Evolutionary conservation across 805 yeast genomes (phyloP).

Genomic region (Wickerhamomyces tratensis): DNA sequence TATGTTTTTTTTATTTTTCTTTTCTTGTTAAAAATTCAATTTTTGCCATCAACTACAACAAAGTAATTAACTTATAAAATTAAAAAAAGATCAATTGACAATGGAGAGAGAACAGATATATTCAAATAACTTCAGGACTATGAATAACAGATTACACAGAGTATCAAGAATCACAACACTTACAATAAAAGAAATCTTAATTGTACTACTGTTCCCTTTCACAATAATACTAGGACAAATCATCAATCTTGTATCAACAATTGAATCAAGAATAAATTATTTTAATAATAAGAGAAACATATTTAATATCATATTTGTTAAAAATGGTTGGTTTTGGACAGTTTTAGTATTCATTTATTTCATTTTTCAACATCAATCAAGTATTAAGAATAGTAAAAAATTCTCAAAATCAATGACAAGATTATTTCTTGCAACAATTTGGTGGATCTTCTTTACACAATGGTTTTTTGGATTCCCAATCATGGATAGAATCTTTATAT

Average conservation of each 20-base stretch:
- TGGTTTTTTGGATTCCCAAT: constrained; percentile 80
- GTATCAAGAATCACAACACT: not conserved
- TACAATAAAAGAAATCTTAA: not conserved
- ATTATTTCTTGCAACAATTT: constrained; percentile 31
- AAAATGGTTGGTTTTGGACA: constrained; percentile 93
- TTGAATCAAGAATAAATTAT: constrained; percentile 6
- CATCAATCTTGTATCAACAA: constrained; percentile 22
- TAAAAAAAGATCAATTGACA: not conserved
- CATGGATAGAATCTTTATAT: constrained; percentile 76
- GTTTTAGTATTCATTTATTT: constrained; percentile 28
- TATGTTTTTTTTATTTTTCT: not conserved
- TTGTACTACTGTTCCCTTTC: constrained; percentile 23
- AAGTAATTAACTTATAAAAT: not conserved
- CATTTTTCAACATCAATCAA: constrained; percentile 8
- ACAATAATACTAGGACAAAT: constrained; percentile 45
- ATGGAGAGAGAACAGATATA: not conserved
- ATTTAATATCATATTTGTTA: constrained; percentile 68
- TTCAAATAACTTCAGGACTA: not conserved
- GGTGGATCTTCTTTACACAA: constrained; percentile 87
- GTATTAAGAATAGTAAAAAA: constrained; percentile 1
- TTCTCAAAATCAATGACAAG: constrained; percentile 4
- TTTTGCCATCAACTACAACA: not conserved
- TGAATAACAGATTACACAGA: not conserved
- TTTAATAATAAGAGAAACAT: constrained; percentile 55
- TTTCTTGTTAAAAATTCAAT: not conserved